These are phyloP conservation scores for Boletus rubropictus DNA, from an alignment of 768 basidiomycete genomes.

Conservation along the genomic window DNA sequence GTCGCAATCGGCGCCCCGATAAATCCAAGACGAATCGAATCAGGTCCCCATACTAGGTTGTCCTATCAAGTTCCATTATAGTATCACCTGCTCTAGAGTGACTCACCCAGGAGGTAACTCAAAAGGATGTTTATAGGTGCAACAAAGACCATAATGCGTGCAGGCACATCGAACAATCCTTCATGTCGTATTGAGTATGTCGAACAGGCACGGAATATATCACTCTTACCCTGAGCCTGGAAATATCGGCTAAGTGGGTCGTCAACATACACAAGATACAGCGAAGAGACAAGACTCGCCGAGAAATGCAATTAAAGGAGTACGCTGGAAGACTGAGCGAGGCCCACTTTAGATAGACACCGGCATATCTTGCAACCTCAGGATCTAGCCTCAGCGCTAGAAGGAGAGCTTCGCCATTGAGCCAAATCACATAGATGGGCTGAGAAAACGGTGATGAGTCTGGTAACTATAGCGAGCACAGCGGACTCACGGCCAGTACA, in stretches of 20 bases:
- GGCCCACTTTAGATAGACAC: conserved; percentile 66
- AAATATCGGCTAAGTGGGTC: conserved; percentile 40
- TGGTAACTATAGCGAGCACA: neutral
- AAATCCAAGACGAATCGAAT: conserved; percentile 73
- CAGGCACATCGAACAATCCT: conserved; percentile 81
- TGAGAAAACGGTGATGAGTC: conserved; percentile 9
- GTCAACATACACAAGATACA: conserved; percentile 30
- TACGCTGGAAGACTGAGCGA: conserved; percentile 76
- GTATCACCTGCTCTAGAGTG: neutral
- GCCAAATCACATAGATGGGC: conserved; percentile 68
- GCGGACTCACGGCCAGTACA: conserved; percentile 48
- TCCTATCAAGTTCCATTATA: conserved; percentile 39
- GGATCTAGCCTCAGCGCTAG: conserved; percentile 71
- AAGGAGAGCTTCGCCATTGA: conserved; percentile 74
- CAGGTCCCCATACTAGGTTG: conserved; percentile 86
- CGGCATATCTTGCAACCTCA: conserved; percentile 72
- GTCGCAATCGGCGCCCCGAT: conserved; percentile 90
- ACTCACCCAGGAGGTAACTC: conserved; percentile 74
- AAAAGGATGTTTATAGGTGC: conserved; percentile 81
- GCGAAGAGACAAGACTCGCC: conserved; percentile 22
- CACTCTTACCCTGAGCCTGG: conserved; percentile 71
- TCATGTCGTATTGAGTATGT: neutral
- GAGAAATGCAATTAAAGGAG: conserved; percentile 48
- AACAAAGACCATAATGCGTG: conserved; percentile 71
- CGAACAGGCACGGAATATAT: neutral